These are phyloP conservation scores for Clonostachys chloroleuca DNA, from an alignment of 2,329 filamentous ascomycete genomes.

Conservation along the genomic window DNA sequence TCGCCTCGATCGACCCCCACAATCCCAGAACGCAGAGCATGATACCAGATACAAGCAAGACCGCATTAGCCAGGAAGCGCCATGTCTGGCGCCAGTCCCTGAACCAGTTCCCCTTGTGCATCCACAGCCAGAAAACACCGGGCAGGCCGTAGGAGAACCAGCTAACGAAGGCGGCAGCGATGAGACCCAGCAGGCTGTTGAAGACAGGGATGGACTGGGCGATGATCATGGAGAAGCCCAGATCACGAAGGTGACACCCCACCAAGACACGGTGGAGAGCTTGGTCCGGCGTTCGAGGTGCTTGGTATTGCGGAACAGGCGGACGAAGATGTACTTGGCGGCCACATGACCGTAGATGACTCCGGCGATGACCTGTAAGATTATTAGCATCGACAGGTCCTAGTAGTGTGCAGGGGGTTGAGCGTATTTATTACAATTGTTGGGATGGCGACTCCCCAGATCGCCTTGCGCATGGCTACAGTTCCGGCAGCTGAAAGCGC, in stretches of 20 bases:
- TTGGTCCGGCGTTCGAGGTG: slow-evolving; percentile 45
- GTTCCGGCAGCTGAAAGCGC: slow-evolving; percentile 33
- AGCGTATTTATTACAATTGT: slow-evolving; percentile 24
- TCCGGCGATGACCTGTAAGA: slow-evolving; percentile 45
- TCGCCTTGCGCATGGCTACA: slow-evolving; percentile 19
- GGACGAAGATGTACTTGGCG: slow-evolving; percentile 61
- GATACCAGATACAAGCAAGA: slow-evolving; percentile 23
- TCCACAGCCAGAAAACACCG: slow-evolving; percentile 41
- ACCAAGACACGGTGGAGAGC: slow-evolving; percentile 51
- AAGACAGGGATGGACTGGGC: slow-evolving; percentile 68
- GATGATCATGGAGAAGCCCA: slow-evolving; percentile 65
- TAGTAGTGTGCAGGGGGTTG: no score
- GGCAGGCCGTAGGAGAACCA: slow-evolving; percentile 60
- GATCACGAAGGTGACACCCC: slow-evolving; percentile 44
- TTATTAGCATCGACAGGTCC: slow-evolving; percentile 10
- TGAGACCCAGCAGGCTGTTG: slow-evolving; percentile 58
- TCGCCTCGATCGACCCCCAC: slow-evolving; percentile 31
- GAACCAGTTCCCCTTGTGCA: slow-evolving; percentile 36
- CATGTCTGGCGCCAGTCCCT: slow-evolving; percentile 17
- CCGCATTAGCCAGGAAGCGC: slow-evolving; percentile 22
- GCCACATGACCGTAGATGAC: slow-evolving; percentile 67
- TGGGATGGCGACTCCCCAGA: slow-evolving; percentile 22
- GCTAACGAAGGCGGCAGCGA: slow-evolving; percentile 58
- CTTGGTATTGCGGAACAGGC: slow-evolving; percentile 42
- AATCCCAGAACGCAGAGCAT: slow-evolving; percentile 29